phyloP scores from a whole-genome alignment of 352 stramenopile genomes.

The Pythium scleroteichum region DNA sequence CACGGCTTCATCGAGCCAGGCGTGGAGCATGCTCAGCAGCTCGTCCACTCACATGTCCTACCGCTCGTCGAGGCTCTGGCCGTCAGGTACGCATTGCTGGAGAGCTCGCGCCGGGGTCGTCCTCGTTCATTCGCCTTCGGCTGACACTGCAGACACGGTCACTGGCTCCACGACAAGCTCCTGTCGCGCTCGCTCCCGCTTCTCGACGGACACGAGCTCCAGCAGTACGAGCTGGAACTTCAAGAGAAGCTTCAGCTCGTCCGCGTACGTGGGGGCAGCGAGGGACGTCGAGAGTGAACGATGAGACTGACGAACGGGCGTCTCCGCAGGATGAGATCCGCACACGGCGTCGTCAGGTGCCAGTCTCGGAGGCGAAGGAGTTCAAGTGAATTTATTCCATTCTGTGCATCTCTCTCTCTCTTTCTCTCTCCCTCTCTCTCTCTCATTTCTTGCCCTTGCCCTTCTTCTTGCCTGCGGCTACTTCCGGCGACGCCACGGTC shows the following conservation, averaged over 20 bases:
- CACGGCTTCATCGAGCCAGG: slow-evolving; percentile 59
- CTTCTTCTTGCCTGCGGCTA: slow-evolving; percentile 13
- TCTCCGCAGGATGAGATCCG: slow-evolving; percentile 31
- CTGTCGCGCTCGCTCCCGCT: slow-evolving; percentile 53
- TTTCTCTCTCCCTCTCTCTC: not conserved
- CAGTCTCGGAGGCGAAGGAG: slow-evolving; percentile 2
- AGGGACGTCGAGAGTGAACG: not conserved
- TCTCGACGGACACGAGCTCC: slow-evolving; percentile 44
- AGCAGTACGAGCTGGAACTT: slow-evolving; percentile 49
- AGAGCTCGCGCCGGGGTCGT: too few relatives aligned
- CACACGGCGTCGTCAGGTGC: slow-evolving; percentile 13
- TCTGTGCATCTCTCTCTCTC: not conserved
- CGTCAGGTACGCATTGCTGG: slow-evolving; percentile 41
- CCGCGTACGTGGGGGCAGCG: slow-evolving; percentile 31
- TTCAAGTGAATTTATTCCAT: slow-evolving; percentile 9
- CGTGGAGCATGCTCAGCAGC: slow-evolving; percentile 38
- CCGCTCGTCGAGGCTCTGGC: slow-evolving; percentile 56
- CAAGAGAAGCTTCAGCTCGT: slow-evolving; percentile 52
- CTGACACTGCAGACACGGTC: slow-evolving; percentile 40
- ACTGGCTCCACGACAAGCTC: slow-evolving; percentile 68
- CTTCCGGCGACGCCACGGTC: not conserved
- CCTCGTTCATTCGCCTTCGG: too few relatives aligned
- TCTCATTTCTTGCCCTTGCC: slow-evolving; percentile 20
- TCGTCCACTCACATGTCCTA: slow-evolving; percentile 47
- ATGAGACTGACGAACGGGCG: not conserved